Conservation (phyloP, 805 yeast genomes). For the Saccharomycopsis fodiens region DNA sequence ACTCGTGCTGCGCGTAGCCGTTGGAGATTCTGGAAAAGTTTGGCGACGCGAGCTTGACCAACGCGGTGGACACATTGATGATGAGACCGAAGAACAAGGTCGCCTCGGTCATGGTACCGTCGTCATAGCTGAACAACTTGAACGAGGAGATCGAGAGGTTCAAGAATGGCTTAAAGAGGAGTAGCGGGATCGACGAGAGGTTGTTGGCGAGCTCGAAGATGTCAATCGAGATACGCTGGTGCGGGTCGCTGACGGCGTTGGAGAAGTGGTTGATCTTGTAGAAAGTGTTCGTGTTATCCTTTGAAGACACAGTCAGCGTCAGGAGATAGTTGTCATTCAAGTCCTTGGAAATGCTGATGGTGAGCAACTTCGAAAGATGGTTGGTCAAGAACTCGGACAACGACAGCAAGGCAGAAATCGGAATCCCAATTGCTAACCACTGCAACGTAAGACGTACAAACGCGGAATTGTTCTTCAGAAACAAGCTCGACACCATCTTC, state of each 20-base stretch:
- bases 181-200: constrained; percentile 70
- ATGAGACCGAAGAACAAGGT: constrained; percentile 69
- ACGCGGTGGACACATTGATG: constrained; percentile 71
- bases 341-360: constrained; percentile 55
- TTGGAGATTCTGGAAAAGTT: constrained; percentile 79
- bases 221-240: constrained; percentile 77
- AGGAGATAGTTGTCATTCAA: constrained; percentile 67
- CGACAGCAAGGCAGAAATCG: constrained; percentile 76
- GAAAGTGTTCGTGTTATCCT: constrained; percentile 51
- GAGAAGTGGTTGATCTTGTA: constrained; percentile 63
- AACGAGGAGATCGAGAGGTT: constrained; percentile 13
- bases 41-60: constrained; percentile 73
- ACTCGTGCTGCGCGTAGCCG: constrained; percentile 72
- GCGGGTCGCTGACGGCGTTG: constrained; percentile 58
- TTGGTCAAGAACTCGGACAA: constrained; percentile 54
- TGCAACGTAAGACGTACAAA: constrained; percentile 55
- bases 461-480: constrained; percentile 56
- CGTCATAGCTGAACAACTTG: constrained; percentile 35
- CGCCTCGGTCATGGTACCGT: constrained; percentile 71
- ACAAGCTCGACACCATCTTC: constrained; percentile 69
- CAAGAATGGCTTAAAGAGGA: constrained; percentile 38
- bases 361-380: constrained; percentile 48
- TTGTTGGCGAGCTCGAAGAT: constrained; percentile 66
- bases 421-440: constrained; percentile 84
- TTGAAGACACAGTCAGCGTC: constrained; percentile 28